These are phyloP conservation scores for Ceratobasidium sp. DNA, from an alignment of 1,284 basidiomycete species.

Conservation along the genomic window DNA sequence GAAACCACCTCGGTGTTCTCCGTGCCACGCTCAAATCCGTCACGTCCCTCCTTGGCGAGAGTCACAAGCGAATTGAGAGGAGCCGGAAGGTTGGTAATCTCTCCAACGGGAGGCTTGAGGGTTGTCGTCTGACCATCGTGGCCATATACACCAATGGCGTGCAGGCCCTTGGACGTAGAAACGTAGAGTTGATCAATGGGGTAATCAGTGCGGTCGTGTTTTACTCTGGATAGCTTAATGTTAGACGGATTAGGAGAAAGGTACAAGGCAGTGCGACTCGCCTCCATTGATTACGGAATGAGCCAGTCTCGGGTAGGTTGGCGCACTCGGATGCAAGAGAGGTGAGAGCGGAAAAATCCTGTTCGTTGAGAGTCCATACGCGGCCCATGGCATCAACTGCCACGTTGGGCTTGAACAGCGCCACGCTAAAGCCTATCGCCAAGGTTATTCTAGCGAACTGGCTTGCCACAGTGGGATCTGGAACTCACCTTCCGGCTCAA, in stretches of 20 bases:
- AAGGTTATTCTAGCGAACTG: background rate
- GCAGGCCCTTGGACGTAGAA: conserved; percentile 17
- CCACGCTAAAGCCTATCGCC: conserved; percentile 58
- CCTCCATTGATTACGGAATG: conserved; percentile 63
- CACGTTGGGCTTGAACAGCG: conserved; percentile 60
- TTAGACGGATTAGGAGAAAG: conserved; percentile 1
- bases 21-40: conserved; percentile 33
- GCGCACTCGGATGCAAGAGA: conserved; percentile 55
- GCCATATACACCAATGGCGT: conserved; percentile 33
- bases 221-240: conserved; percentile 8
- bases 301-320: conserved; percentile 56
- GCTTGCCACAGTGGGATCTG: background rate
- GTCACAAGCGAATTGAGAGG: conserved; percentile 20
- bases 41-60: conserved; percentile 34
- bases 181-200: conserved; percentile 39
- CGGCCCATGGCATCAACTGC: conserved; percentile 62
- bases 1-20: conserved; percentile 34
- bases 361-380: conserved; percentile 56
- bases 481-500: conserved; percentile 34
- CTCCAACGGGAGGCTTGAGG: conserved; percentile 28
- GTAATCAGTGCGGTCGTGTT: conserved; percentile 41
- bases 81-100: conserved; percentile 18
- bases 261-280: background rate
- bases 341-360: conserved; percentile 59
- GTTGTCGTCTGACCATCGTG: conserved; percentile 38